Base-by-base conservation (phyloP, 1,284 basidiomycete genomes). In the Papiliotrema nemorosa region DNA sequence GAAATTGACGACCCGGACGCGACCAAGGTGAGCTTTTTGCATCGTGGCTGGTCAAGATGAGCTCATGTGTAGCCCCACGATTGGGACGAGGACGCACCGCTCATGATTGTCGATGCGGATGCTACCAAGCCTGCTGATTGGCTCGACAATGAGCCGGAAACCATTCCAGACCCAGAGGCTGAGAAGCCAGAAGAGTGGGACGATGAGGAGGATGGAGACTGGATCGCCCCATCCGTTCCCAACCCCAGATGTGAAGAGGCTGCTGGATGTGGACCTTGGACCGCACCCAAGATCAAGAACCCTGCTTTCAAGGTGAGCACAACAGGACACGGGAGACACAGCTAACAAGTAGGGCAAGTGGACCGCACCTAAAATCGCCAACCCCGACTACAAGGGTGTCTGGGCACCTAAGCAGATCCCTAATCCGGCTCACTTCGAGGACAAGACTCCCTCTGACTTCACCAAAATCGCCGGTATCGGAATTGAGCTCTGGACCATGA, bases 121-220 rank as follows among this genome's bases (percentile, higher is more conserved):
- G 94, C 94, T 38, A 79, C 76, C 59, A 94, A 89, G 79, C 96
- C 96, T 44, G 90, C 87, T 56, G 92, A 89, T 67, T 99, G 96
- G 96, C 83, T 97, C 58, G 90, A 90, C 61, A 79, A 97, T 55
- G 93, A 97, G 73, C 84, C 87, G 3, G 76, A 82, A 53, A 80
- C 76, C 46, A 83, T 97, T 60, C 84, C 91, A 45, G 96, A 98
- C 74, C 93, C 96, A 58, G 88, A 92, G 62, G 87, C 91, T 41
- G 83, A 86, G 78, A 97, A 97, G 82, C 96, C 96, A 26, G 94
- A 97, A 73, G 96, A 99, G 77, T 99, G 96, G 96, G 93, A 97
- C 70, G 72, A 98, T 63, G 96, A 97, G 75, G 94, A 98, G 74
- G 94, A 98, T 67, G 96, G 96, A 74, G 94, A 97, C 70, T 99